Percentiles rank a stretch among this genome's conserved stretches.
phyloP scores from a whole-genome alignment of 2,329 filamentous ascomycete genomes.

The Magnaporthiopsis incrustans region DNA sequence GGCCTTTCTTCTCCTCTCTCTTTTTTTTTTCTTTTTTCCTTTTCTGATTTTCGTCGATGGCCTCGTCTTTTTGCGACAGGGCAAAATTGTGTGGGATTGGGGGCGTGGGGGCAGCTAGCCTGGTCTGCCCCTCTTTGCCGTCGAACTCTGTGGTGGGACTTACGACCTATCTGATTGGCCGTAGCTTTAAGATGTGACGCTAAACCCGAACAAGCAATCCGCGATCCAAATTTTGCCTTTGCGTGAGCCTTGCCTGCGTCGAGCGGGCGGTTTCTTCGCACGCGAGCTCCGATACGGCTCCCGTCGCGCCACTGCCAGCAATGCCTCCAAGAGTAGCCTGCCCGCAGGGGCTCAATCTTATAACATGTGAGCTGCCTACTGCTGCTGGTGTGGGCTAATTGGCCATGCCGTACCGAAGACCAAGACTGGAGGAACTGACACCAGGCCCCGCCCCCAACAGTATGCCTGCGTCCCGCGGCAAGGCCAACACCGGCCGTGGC shows the following conservation, averaged over 20 bases:
- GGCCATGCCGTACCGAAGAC: background rate
- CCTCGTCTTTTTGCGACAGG: background rate
- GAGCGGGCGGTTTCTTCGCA: background rate
- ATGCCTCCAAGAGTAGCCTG: slow-evolving; percentile 63
- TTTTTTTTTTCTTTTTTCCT: background rate
- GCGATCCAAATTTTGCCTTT: background rate
- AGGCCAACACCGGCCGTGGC: slow-evolving; percentile 29
- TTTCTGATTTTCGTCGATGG: background rate
- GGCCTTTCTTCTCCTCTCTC: background rate
- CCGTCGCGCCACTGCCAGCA: slow-evolving; percentile 18
- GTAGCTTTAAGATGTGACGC: background rate
- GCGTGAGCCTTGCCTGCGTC: background rate
- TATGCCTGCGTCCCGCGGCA: slow-evolving; percentile 50
- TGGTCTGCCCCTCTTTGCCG: background rate
- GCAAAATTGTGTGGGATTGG: background rate
- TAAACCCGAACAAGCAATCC: background rate
- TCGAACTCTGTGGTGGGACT: background rate
- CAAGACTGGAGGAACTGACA: slow-evolving; percentile 17
- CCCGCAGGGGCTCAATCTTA: slow-evolving; percentile 49
- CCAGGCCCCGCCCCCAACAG: slow-evolving; percentile 25
- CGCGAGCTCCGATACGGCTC: slow-evolving; percentile 2
- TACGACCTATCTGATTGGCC: background rate
- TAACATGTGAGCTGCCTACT: slow-evolving; percentile 44
- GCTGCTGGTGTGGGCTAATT: slow-evolving; percentile 4
- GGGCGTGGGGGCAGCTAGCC: background rate